Conservation (phyloP, 2,329 filamentous ascomycete species). For the Colletotrichum camelliae region DNA sequence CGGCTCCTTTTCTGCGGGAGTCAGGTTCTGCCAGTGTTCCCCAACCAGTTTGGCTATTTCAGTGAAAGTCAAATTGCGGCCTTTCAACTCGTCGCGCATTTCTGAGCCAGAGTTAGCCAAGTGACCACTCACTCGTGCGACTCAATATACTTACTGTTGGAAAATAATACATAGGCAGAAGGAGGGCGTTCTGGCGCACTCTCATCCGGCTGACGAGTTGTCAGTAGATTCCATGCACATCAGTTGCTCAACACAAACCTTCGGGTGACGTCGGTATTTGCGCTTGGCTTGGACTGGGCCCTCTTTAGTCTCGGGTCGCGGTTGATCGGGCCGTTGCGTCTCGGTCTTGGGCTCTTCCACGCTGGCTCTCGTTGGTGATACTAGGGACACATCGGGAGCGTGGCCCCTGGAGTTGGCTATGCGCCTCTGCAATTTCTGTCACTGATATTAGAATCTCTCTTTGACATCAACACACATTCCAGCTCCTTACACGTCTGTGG, state of each 20-base stretch:
- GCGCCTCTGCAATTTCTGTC: constrained; percentile 79
- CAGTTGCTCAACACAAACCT: constrained; percentile 52
- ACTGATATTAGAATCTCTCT: not conserved
- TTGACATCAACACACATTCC: not conserved
- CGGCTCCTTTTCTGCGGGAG: constrained; percentile 69
- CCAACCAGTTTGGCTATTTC: constrained; percentile 85
- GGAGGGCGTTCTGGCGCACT: constrained; percentile 81
- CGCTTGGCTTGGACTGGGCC: constrained; percentile 61
- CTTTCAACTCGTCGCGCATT: constrained; percentile 79
- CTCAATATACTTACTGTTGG: constrained; percentile 68
- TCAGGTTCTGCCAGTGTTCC: constrained; percentile 79
- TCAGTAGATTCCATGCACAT: not conserved
- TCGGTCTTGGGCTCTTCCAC: constrained; percentile 63
- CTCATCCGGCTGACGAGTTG: constrained; percentile 66
- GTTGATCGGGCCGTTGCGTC: constrained; percentile 54
- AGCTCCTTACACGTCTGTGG: constrained; percentile 72
- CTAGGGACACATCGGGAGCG: constrained; percentile 57
- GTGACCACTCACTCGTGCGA: not conserved
- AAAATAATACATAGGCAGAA: constrained; percentile 86
- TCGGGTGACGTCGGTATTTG: constrained; percentile 80
- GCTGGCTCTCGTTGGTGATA: constrained; percentile 52
- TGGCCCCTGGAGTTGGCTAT: constrained; percentile 77
- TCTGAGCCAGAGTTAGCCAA: constrained; percentile 48
- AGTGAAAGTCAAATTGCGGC: constrained; percentile 78
- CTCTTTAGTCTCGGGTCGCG: constrained; percentile 43